These are phyloP conservation scores for Neonectria neomacrospora DNA, from an alignment of 2,329 filamentous ascomycete species.

Conservation along the genomic window DNA sequence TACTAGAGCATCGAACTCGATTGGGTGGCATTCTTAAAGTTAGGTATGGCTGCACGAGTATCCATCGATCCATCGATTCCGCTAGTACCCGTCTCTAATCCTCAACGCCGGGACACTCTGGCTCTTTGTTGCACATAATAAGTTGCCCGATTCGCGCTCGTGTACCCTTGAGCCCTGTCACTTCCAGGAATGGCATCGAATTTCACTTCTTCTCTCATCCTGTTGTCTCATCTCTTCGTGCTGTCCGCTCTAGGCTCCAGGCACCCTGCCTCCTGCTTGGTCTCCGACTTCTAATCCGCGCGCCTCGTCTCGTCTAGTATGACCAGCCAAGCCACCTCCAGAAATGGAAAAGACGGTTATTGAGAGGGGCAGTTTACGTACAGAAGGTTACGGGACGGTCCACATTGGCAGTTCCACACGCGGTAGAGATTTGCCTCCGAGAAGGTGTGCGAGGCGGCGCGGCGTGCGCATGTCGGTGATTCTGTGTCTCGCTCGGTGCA, in stretches of 20 bases:
- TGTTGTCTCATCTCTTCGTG: neutral
- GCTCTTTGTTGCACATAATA: neutral
- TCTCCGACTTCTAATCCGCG: neutral
- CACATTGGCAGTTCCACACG: constrained; percentile 23
- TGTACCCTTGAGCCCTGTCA: neutral
- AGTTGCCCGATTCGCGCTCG: neutral
- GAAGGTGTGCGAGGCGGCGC: neutral
- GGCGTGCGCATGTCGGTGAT: neutral
- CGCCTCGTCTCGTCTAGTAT: constrained; percentile 4
- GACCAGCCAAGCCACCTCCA: constrained; percentile 20
- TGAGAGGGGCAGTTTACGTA: constrained; percentile 26
- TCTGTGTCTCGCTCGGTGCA: neutral
- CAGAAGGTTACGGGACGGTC: constrained; percentile 21
- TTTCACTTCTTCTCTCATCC: neutral
- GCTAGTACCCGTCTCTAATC: neutral
- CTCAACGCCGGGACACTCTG: constrained; percentile 1
- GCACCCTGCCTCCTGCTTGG: neutral
- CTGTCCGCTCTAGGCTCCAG: neutral
- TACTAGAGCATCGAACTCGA: neutral
- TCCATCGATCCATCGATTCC: neutral
- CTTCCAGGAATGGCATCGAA: neutral
- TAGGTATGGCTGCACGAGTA: neutral
- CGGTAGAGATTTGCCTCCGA: constrained; percentile 15
- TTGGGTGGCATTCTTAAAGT: neutral
- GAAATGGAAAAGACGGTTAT: constrained; percentile 15